A percentile compares a stretch with the other conserved stretches of the same genome.
These are phyloP conservation scores for Phialophora chinensis DNA, from an alignment of 2,329 filamentous ascomycete species.

Conservation along the genomic window DNA sequence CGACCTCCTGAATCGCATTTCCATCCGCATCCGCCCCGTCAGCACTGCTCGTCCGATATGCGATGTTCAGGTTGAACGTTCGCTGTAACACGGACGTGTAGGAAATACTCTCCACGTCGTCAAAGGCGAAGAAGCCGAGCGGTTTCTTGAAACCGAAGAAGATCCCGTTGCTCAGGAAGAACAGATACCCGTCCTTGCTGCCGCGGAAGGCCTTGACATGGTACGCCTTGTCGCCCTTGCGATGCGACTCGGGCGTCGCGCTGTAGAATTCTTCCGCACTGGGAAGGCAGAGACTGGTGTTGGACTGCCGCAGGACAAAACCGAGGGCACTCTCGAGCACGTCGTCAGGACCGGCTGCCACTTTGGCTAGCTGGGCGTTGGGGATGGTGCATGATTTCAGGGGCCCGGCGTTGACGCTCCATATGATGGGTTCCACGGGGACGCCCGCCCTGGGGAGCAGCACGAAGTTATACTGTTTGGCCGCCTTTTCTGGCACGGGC, in stretches of 20 bases:
- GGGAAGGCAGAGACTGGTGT: slow-evolving; percentile 59
- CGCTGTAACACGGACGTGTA: slow-evolving; percentile 70
- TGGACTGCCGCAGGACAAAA: slow-evolving; percentile 52
- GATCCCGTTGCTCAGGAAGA: slow-evolving; percentile 66
- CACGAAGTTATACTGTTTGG: slow-evolving; percentile 68
- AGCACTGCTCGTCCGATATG: slow-evolving; percentile 41
- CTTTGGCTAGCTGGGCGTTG: slow-evolving; percentile 24
- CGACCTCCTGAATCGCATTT: slow-evolving; percentile 61
- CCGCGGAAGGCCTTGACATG: slow-evolving; percentile 69
- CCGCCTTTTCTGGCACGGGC: slow-evolving; percentile 68
- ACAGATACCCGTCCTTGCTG: slow-evolving; percentile 71
- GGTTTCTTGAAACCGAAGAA: slow-evolving; percentile 71
- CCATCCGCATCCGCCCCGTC: slow-evolving; percentile 29
- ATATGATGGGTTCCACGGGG: slow-evolving; percentile 63
- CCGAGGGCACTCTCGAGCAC: slow-evolving; percentile 58
- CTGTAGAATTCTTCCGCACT: slow-evolving; percentile 64
- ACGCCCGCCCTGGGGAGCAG: slow-evolving; percentile 61
- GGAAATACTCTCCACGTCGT: slow-evolving; percentile 63
- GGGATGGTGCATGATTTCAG: slow-evolving; percentile 49
- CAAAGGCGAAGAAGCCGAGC: slow-evolving; percentile 66
- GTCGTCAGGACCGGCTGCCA: slow-evolving; percentile 50
- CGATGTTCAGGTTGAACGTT: slow-evolving; percentile 69
- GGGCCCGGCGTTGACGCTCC: slow-evolving; percentile 62
- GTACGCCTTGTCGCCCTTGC: slow-evolving; percentile 67
- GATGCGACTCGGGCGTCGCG: slow-evolving; percentile 64